phyloP scores from a whole-genome alignment of 768 basidiomycete species.

The Termitomyces sp. region DNA sequence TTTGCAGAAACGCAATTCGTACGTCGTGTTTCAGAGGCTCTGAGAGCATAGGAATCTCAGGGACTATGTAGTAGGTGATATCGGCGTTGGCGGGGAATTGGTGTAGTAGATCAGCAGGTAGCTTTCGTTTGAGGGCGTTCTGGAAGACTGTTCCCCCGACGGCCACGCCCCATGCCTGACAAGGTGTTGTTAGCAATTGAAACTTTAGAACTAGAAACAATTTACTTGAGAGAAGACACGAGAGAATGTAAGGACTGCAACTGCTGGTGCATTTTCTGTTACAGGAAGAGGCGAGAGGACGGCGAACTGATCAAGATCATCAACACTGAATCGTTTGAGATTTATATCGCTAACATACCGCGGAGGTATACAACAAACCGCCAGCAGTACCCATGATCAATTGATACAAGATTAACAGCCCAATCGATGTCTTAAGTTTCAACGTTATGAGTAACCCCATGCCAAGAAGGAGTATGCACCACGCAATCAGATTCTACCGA shows the following conservation, averaged over 20 bases:
- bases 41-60: constrained; percentile 29
- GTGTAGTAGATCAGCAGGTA: constrained; percentile 35
- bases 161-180: constrained; percentile 47
- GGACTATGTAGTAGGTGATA: constrained; percentile 44
- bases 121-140: constrained; percentile 38
- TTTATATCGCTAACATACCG: background rate
- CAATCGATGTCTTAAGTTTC: constrained; percentile 18
- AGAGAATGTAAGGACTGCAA: constrained; percentile 38
- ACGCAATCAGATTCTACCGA: constrained; percentile 14
- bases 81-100: constrained; percentile 34
- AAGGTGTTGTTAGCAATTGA: background rate
- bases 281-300: constrained; percentile 43
- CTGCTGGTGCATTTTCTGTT: constrained; percentile 36
- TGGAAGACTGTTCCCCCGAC: constrained; percentile 49
- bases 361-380: constrained; percentile 11
- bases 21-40: constrained; percentile 21
- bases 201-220: background rate
- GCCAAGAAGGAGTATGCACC: constrained; percentile 25
- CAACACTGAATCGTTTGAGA: background rate
- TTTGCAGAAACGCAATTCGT: constrained; percentile 9
- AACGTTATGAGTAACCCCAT: constrained; percentile 31
- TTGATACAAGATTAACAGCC: constrained; percentile 4
- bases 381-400: constrained; percentile 5
- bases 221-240: constrained; percentile 32
- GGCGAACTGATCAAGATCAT: constrained; percentile 26